Evolutionary conservation across 495 filamentous ascomycete genomes (phyloP).

Genomic region (Hyaloscypha bicolor): DNA sequence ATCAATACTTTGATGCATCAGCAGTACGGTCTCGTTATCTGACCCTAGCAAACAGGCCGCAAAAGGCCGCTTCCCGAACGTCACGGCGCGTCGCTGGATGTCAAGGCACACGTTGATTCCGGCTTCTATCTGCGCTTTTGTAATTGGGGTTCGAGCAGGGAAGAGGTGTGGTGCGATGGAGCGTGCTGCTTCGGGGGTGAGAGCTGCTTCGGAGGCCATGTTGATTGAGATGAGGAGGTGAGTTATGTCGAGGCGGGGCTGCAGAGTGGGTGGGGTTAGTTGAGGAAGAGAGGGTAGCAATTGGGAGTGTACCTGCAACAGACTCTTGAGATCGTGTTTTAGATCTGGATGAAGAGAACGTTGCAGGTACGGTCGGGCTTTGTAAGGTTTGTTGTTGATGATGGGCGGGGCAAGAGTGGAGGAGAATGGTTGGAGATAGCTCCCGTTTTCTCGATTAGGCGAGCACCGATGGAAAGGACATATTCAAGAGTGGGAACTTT

Average conservation of each 20-base stretch:
- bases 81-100: constrained; percentile 45
- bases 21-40: constrained; percentile 50
- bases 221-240: neutral
- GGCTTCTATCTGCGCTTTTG: constrained; percentile 39
- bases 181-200: constrained; percentile 24
- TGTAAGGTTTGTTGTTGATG: constrained; percentile 11
- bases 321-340: neutral
- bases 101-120: constrained; percentile 42
- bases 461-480: constrained; percentile 5
- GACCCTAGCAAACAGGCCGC: constrained; percentile 50
- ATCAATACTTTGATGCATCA: constrained; percentile 52
- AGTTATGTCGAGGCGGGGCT: neutral
- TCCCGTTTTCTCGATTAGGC: constrained; percentile 5
- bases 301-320: constrained; percentile 14
- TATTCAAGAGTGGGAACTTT: neutral
- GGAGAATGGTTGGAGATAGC: constrained; percentile 16
- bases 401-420: neutral
- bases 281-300: constrained; percentile 3
- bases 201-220: constrained; percentile 29
- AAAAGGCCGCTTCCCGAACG: constrained; percentile 50
- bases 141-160: constrained; percentile 35
- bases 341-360: constrained; percentile 2
- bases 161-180: constrained; percentile 34
- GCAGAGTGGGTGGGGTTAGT: neutral
- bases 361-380: neutral